phyloP scores from a whole-genome alignment of 805 yeast genomes.

The Metschnikowia proteae region DNA sequence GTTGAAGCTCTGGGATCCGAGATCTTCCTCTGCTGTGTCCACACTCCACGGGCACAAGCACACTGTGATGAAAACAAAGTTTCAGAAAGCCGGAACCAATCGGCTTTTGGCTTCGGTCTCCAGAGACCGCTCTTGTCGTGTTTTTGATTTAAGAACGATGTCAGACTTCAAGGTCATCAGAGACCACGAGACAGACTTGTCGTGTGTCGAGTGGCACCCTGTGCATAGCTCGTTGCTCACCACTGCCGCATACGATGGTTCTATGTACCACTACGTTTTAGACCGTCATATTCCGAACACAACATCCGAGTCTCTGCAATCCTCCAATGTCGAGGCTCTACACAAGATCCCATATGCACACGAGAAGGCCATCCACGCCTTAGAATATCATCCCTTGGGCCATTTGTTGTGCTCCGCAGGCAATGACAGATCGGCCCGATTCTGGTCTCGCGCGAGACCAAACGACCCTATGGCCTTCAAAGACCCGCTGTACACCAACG shows the following conservation, averaged over 20 bases:
- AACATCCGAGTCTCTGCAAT: constrained; percentile 16
- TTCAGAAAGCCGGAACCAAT: constrained; percentile 77
- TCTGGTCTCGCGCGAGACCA: constrained; percentile 94
- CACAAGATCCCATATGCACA: constrained; percentile 88
- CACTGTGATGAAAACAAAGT: constrained; percentile 80
- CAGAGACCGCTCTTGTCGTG: constrained; percentile 81
- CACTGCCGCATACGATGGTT: constrained; percentile 87
- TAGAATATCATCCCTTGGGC: constrained; percentile 93
- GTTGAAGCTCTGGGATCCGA: constrained; percentile 94
- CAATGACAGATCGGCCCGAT: constrained; percentile 85
- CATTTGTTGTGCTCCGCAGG: constrained; percentile 90
- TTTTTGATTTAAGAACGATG: constrained; percentile 86
- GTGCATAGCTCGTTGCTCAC: constrained; percentile 73
- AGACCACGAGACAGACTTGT: constrained; percentile 79
- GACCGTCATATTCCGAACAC: constrained; percentile 45
- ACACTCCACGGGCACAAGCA: constrained; percentile 92
- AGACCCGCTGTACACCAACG: constrained; percentile 75
- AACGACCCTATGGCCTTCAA: constrained; percentile 78
- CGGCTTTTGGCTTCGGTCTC: constrained; percentile 79
- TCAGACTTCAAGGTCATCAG: constrained; percentile 67
- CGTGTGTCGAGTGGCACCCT: constrained; percentile 92
- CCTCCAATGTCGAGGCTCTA: constrained; percentile 33
- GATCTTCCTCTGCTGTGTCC: constrained; percentile 66
- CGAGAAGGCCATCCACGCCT: constrained; percentile 84
- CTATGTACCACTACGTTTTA: constrained; percentile 72